Evolutionary conservation across 2,329 filamentous ascomycete genomes (phyloP), one percentile per base, ranked within the genome.

Genomic region (Trichoderma guizhouense): DNA sequence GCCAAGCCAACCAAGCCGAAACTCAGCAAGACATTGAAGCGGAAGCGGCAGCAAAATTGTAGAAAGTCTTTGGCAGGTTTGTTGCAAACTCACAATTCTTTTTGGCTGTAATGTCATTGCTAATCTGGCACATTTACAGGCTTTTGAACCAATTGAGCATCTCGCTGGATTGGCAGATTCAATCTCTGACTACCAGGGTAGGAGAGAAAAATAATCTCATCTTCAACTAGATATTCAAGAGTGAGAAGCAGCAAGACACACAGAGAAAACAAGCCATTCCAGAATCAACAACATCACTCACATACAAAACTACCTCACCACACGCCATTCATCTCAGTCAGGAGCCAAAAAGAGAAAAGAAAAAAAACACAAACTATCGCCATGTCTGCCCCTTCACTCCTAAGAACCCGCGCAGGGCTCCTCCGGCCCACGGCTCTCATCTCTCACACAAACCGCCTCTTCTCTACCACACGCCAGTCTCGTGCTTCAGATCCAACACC

Each of bases 361-460:
- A 36, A 39, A 66, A 51, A 53, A 51, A 26, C 3, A 36, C 4
- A 15, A 55, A 39, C 15, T 30, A 71, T n/a, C 55, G 2, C 55
- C 30, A 60, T 71, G 80, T 77, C 74, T 63, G 76, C 78, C 7
- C 76, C 77, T 70, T 75, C 77, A 75, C 76, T 78, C 72, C 73
- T 81, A 47, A 74, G 78, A 73, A 74, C 75, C 73, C 76, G 79
- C 65, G 73, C 75, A 21, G 73, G 77, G 64, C 73, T 77, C 15
- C 34, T 78, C 9, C 75, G 75, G 12, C 64, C 72, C 36, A 74
- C 75, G 11, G 72, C 61, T 55, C 72, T 63, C 18, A 73, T 73
- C 53, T 36, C 69, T 43, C 71, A 72, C n/a, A 64, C 72, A 53
- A 43, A 79, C 14, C 69, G 77, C 28, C 79, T 82, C 70, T 79